phyloP scores from a whole-genome alignment of 106 monocot species.

The Triglochin maritima region DNA sequence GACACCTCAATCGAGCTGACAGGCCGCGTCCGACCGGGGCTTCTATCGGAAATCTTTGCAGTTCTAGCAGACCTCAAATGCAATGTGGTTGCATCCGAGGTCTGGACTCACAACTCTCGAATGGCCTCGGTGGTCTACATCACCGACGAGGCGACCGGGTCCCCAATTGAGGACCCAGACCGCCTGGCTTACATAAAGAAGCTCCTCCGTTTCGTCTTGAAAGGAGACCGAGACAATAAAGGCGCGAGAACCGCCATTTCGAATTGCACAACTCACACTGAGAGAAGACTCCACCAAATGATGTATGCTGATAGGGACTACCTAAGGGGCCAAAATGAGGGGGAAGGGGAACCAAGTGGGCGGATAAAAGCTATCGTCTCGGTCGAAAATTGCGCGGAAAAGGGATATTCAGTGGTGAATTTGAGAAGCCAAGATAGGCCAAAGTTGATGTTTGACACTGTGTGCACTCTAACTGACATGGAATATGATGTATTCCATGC shows the following conservation, averaged over 20 bases:
- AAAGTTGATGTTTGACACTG: constrained; percentile 25
- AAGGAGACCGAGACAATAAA: constrained; percentile 8
- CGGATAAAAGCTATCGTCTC: neutral
- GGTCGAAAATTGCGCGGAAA: constrained; percentile 15
- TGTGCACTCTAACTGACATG: constrained; percentile 25
- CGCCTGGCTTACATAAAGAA: constrained; percentile 11
- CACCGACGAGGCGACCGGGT: constrained; percentile 5
- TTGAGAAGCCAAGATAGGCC: constrained; percentile 17
- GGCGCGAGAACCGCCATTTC: constrained; percentile 11
- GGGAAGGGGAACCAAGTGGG: neutral
- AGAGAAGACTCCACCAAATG: constrained; percentile 23
- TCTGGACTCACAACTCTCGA: constrained; percentile 26
- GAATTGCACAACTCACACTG: neutral
- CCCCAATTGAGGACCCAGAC: constrained; percentile 12
- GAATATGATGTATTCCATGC: constrained; percentile 23
- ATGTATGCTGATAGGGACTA: constrained; percentile 34
- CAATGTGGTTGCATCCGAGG: constrained; percentile 20
- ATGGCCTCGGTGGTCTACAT: constrained; percentile 9
- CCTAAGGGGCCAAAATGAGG: neutral
- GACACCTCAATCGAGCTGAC: constrained; percentile 24
- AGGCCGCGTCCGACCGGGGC: constrained; percentile 17
- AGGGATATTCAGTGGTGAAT: constrained; percentile 21
- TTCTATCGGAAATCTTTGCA: constrained; percentile 22
- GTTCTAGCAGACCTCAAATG: constrained; percentile 18
- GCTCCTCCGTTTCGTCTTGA: constrained; percentile 1